Conservation (phyloP, 768 basidiomycete genomes). For the Hypsizygus marmoreus region DNA sequence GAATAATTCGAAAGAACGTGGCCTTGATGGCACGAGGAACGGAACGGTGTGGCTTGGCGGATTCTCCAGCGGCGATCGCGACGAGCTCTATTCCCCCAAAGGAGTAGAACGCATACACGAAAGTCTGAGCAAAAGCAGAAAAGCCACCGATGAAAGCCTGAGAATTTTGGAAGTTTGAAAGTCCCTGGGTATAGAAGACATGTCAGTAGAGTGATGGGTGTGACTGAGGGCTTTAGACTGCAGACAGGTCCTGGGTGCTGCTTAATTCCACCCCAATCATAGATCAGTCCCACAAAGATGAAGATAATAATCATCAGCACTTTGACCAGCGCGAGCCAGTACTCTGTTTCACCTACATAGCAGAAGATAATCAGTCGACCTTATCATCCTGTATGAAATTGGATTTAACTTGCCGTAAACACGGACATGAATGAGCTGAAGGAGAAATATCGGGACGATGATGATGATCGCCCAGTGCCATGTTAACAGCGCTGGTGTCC, state of each 20-base stretch:
- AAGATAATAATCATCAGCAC: slow-evolving; percentile 63
- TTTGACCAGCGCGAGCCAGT: slow-evolving; percentile 68
- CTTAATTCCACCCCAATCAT: slow-evolving; percentile 61
- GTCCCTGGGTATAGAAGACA: slow-evolving; percentile 35
- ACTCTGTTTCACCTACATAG: slow-evolving; percentile 55
- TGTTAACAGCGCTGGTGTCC: slow-evolving; percentile 47
- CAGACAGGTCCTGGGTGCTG: slow-evolving; percentile 59
- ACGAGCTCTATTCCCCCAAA: slow-evolving; percentile 72
- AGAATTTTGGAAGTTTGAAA: slow-evolving; percentile 48
- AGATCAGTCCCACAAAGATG: slow-evolving; percentile 63
- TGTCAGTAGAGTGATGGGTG: slow-evolving; percentile 7
- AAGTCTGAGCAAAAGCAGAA: slow-evolving; percentile 53
- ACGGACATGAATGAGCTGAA: slow-evolving; percentile 58
- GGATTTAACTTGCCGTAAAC: slow-evolving; percentile 57
- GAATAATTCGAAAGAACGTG: slow-evolving; percentile 64
- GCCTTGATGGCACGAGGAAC: slow-evolving; percentile 68
- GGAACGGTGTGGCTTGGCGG: slow-evolving; percentile 59
- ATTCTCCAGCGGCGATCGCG: slow-evolving; percentile 73
- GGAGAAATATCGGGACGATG: slow-evolving; percentile 50
- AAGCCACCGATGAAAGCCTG: slow-evolving; percentile 60
- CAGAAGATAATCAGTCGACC: too few species aligned
- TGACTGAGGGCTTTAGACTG: slow-evolving; percentile 11
- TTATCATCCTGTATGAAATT: too few species aligned
- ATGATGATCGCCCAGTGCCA: slow-evolving; percentile 63
- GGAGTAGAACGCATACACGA: slow-evolving; percentile 72